Evolutionary conservation across 148 eudicot species (phyloP), one percentile per base, ranked within the genome.

Genomic region (Euryodendron excelsum): DNA sequence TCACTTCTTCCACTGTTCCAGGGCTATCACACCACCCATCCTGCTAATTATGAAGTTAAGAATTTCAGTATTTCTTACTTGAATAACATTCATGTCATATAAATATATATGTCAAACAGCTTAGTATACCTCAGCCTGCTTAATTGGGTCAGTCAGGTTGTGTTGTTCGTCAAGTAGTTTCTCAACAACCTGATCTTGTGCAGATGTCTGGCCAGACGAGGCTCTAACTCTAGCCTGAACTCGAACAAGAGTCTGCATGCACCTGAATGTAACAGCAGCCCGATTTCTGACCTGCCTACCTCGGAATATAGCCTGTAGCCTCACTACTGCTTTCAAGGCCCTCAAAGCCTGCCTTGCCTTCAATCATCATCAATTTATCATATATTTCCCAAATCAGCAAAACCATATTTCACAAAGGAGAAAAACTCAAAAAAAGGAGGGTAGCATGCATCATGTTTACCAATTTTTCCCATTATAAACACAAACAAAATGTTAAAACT

Each of bases 171-270:
- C 71, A 3, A 75, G 79, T 0, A 75, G 74, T 72, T 80, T 82
- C 20, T 64, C 69, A 9, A 27, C 30, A 5, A 63, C 50, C 31
- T 80, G 84, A 8, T 80, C 84, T 79, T 82, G 88, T 25, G 76
- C n/a, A 2, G 86, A 77, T 72, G 89, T 74, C 74, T 83, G 92
- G 31, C 47, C 45, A 31, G 85, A 83, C 0, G 72, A 86, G 67
- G 93, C 92, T 74, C 88, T 84, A 48, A 81, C 94, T 72, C 89
- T 91, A 55, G 91, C 93, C 80, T 94, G 98, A 21, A 83, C 95
- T 69, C 97, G 77, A 56, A 92, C 97, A 74, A 94, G 97, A 70
- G 97, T 94, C 80, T 94, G 97, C 98, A 94, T 94, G 67, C 97
- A 92, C 80, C 89, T 81, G 17, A 92, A 82, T 27, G 98, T 94